Percentiles rank a stretch among this genome's conserved stretches.
Conservation (phyloP, 176 grass and related monocot genomes). For the Calamus simplicifolius region DNA sequence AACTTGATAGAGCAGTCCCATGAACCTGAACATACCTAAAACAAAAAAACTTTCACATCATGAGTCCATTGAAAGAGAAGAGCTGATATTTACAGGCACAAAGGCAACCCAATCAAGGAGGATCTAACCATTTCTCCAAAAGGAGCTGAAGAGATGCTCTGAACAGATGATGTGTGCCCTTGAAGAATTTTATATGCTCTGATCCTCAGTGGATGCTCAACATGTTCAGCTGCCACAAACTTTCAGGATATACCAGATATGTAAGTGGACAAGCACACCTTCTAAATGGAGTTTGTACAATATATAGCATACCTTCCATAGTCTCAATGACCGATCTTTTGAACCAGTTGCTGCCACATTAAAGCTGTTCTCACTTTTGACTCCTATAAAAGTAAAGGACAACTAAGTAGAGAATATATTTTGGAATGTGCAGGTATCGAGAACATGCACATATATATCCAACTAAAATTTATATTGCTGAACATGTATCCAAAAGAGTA, state of each 20-base stretch:
- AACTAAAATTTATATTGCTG: background rate
- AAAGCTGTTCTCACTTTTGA: conserved; percentile 39
- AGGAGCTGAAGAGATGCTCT: conserved; percentile 60
- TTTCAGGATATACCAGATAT: conserved; percentile 32
- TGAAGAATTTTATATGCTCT: conserved; percentile 74
- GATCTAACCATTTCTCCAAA: conserved; percentile 51
- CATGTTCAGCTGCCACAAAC: conserved; percentile 41
- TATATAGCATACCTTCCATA: conserved; percentile 66
- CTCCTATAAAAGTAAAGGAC: conserved; percentile 25
- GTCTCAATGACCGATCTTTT: conserved; percentile 73
- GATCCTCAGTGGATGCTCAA: conserved; percentile 33
- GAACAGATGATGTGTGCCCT: conserved; percentile 68
- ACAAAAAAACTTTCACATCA: conserved; percentile 1
- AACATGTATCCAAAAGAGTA: too few relatives aligned
- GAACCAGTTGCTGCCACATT: conserved; percentile 79
- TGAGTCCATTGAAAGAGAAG: too few relatives aligned
- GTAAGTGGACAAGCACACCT: conserved; percentile 2
- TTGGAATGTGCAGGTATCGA: background rate
- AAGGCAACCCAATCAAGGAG: too few relatives aligned
- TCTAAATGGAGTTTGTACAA: background rate
- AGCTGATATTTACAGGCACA: too few relatives aligned
- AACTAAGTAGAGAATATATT: background rate
- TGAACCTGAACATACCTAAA: conserved; percentile 87
- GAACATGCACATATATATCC: background rate
- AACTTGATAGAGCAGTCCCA: conserved; percentile 91